phyloP scores from a whole-genome alignment of 2,329 filamentous ascomycete species.

The Stromatinia cepivora region DNA sequence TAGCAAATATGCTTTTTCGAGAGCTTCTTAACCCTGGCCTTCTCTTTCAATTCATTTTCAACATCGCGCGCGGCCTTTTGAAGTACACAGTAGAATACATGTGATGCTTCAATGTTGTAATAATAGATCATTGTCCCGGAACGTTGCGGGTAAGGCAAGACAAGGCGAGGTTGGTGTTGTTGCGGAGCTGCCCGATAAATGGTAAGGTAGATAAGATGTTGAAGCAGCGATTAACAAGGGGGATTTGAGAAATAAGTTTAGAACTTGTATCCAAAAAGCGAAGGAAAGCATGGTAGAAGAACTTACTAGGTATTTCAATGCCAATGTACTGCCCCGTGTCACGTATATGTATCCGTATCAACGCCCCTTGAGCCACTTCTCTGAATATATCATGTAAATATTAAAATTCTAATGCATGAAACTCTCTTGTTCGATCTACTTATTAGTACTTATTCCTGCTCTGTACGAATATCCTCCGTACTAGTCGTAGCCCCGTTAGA shows the following conservation, averaged over 20 bases:
- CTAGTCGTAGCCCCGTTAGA: conserved; percentile 2
- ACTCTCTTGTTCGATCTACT: conserved; percentile 15
- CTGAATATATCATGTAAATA: conserved; percentile 7
- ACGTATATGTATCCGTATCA: not conserved
- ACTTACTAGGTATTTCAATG: not conserved
- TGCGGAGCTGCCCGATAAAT: conserved; percentile 11
- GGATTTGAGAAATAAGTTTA: conserved; percentile 9
- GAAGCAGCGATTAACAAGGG: conserved; percentile 20
- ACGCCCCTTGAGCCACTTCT: conserved; percentile 4
- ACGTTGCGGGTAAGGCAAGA: not conserved
- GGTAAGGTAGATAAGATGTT: not conserved
- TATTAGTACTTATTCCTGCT: not conserved
- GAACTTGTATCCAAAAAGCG: not conserved
- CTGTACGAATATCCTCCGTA: conserved; percentile 1
- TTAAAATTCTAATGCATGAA: conserved; percentile 6
- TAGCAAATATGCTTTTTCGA: conserved; percentile 7
- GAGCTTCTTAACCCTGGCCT: not conserved
- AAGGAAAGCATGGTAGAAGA: not conserved
- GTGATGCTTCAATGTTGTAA: not conserved
- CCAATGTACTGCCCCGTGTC: not conserved
- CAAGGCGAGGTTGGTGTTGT: not conserved
- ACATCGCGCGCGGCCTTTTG: not conserved
- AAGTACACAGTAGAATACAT: not conserved
- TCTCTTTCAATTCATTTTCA: not conserved
- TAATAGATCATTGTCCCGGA: not conserved